A percentile compares a stretch with the other conserved stretches of the same genome.
Evolutionary conservation across 1,284 basidiomycete species (phyloP).

Genomic region (Ustilago sp.): DNA sequence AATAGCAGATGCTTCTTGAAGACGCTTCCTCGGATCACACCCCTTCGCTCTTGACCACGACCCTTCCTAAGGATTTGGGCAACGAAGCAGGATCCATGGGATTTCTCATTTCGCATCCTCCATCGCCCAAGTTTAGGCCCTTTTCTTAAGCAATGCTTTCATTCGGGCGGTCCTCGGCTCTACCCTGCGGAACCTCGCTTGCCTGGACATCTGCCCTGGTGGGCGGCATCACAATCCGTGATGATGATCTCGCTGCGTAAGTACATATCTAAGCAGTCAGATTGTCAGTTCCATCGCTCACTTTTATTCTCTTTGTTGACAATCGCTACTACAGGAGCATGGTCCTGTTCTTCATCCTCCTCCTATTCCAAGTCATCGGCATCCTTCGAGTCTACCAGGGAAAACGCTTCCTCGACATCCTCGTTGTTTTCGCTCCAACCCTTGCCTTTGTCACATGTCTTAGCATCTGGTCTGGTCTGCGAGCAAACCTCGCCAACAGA

Average conservation of each 20-base stretch:
- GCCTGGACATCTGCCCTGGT: slow-evolving; percentile 39
- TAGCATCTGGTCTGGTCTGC: slow-evolving; percentile 22
- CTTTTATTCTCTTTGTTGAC: neutral
- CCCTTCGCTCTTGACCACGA: neutral
- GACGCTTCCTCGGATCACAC: no score
- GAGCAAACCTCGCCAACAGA: slow-evolving; percentile 17
- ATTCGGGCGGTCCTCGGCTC: neutral
- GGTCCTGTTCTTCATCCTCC: slow-evolving; percentile 37
- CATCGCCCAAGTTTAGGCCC: neutral
- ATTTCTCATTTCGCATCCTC: no score
- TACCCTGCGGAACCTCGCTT: slow-evolving; percentile 22
- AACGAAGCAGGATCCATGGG: no score
- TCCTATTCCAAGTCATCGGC: slow-evolving; percentile 26
- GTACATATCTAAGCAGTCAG: neutral
- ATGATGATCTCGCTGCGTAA: slow-evolving; percentile 41
- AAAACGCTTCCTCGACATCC: slow-evolving; percentile 11
- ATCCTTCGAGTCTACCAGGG: slow-evolving; percentile 20
- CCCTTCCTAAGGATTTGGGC: neutral
- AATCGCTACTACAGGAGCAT: slow-evolving; percentile 16
- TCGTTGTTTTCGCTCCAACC: slow-evolving; percentile 26
- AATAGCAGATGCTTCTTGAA: neutral
- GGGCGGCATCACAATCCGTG: slow-evolving; percentile 34
- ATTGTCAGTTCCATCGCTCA: neutral
- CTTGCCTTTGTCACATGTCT: slow-evolving; percentile 28
- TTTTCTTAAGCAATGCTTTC: neutral